phyloP scores from a whole-genome alignment of 108 stramenopile species.

The Pseudonitzschia multistriata region DNA sequence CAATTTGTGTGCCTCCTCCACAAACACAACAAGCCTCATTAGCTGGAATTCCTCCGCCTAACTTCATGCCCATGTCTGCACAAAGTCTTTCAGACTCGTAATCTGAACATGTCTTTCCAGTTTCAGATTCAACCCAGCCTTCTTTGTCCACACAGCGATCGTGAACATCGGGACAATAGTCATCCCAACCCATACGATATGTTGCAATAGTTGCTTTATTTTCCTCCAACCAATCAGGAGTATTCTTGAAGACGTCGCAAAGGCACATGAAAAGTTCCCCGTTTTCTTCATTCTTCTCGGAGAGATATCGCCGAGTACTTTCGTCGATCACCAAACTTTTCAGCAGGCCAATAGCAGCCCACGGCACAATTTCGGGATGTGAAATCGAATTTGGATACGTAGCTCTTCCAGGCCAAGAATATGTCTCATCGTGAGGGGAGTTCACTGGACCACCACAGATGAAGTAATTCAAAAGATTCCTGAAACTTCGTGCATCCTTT shows the following conservation, averaged over 20 bases:
- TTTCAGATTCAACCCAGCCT: background rate
- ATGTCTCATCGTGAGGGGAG: background rate
- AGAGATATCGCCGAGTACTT: background rate
- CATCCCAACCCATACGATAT: constrained; percentile 10
- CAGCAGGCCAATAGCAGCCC: background rate
- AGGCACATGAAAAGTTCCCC: background rate
- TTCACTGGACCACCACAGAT: background rate
- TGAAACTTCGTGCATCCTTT: background rate
- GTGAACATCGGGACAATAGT: background rate
- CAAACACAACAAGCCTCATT: background rate
- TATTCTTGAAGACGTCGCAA: background rate
- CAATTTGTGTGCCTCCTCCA: background rate
- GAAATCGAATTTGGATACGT: background rate
- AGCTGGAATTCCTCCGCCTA: too few relatives aligned
- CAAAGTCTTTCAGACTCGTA: background rate
- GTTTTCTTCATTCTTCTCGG: background rate
- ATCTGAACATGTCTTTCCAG: constrained; percentile 6
- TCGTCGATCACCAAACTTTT: constrained; percentile 4
- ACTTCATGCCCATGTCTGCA: background rate
- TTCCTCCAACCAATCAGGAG: constrained; percentile 31
- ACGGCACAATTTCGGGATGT: background rate
- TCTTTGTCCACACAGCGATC: constrained; percentile 4
- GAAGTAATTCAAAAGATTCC: background rate
- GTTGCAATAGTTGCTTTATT: constrained; percentile 13
- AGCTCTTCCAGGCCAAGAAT: background rate